phyloP scores from a whole-genome alignment of 352 stramenopile species.

The Phytophthora citricola region DNA sequence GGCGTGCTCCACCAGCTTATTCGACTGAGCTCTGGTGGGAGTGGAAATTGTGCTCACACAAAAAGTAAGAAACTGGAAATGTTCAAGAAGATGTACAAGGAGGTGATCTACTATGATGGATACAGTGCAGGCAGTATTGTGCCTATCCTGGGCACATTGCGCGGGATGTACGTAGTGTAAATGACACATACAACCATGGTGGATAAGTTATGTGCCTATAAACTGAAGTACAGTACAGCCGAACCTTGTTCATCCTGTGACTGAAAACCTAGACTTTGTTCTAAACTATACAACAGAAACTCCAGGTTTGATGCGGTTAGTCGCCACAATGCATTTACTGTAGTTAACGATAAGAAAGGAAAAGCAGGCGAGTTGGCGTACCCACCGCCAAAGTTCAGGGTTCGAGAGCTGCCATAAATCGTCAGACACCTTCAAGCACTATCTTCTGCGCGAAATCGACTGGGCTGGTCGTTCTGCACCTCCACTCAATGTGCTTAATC shows the following conservation, averaged over 20 bases:
- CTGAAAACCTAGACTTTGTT: no score
- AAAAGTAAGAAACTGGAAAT: slow-evolving; percentile 62
- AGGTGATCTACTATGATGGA: slow-evolving; percentile 79
- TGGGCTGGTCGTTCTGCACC: neutral
- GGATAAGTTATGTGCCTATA: neutral
- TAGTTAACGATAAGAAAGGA: slow-evolving; percentile 23
- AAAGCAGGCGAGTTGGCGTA: slow-evolving; percentile 13
- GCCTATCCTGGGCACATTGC: slow-evolving; percentile 59
- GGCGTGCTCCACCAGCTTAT: slow-evolving; percentile 70
- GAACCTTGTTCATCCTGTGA: no score
- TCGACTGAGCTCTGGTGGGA: slow-evolving; percentile 37
- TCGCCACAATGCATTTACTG: slow-evolving; percentile 20
- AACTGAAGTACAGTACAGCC: no score
- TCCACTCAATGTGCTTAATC: slow-evolving; percentile 51
- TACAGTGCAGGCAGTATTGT: slow-evolving; percentile 51
- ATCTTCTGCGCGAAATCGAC: neutral
- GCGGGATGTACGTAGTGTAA: slow-evolving; percentile 55
- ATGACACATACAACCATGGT: neutral
- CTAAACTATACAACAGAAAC: no score
- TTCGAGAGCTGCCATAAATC: slow-evolving; percentile 11
- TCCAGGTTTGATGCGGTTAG: neutral
- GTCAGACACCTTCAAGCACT: neutral
- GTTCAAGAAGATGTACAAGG: slow-evolving; percentile 90
- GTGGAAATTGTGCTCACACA: neutral
- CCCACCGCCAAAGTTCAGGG: slow-evolving; percentile 1